A percentile compares a stretch with the other conserved stretches of the same genome.
phyloP scores from a whole-genome alignment of 108 stramenopile genomes.

The Skeletonema potamos region DNA sequence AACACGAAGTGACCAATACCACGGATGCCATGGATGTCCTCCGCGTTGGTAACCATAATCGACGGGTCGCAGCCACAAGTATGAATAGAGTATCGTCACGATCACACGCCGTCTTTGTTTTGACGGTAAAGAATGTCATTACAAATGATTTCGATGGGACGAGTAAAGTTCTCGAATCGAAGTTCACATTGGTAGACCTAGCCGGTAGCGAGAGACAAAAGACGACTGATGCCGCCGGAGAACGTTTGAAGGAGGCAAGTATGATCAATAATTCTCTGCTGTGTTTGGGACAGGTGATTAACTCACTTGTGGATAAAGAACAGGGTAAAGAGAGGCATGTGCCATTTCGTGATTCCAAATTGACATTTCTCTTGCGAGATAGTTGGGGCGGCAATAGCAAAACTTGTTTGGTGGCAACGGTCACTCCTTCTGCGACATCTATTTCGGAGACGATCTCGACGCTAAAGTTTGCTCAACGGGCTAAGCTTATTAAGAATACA shows the following conservation, averaged over 20 bases:
- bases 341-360: conserved; percentile 51
- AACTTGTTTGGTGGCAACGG: conserved; percentile 57
- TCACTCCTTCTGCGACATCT: conserved; percentile 22
- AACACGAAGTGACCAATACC: conserved; percentile 36
- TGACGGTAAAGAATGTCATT: conserved; percentile 49
- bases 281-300: conserved; percentile 76
- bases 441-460: conserved; percentile 49
- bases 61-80: conserved; percentile 55
- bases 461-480: conserved; percentile 53
- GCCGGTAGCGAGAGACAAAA: conserved; percentile 51
- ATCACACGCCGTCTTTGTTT: conserved; percentile 59
- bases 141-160: conserved; percentile 21
- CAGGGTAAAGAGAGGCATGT: conserved; percentile 34
- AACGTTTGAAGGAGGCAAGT: conserved; percentile 67
- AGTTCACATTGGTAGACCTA: conserved; percentile 49
- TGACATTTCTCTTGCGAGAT: conserved; percentile 49
- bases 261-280: conserved; percentile 72
- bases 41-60: conserved; percentile 14
- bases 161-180: conserved; percentile 30
- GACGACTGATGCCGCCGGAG: conserved; percentile 48
- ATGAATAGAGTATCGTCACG: conserved; percentile 71
- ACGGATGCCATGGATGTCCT: conserved; percentile 38
- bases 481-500: conserved; percentile 47
- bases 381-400: conserved; percentile 49
- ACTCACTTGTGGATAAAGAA: conserved; percentile 60